Base-by-base conservation (phyloP, 345 rosid species). In the Limnanthes douglasii region DNA sequence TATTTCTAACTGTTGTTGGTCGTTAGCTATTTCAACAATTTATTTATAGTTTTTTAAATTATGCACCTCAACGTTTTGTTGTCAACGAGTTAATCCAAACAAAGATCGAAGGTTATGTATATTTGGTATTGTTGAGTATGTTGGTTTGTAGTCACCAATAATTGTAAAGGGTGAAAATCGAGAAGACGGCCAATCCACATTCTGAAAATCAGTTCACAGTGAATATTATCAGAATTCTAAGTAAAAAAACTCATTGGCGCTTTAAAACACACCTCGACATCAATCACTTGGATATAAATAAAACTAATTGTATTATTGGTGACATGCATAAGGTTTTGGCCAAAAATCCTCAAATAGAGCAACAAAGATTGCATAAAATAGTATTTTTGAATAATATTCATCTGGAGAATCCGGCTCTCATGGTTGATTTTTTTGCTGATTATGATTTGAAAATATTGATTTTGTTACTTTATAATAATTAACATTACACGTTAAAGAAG, bases 21-120 rank as follows among this genome's bases (percentile, higher is more conserved):
- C 85, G 98, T 31, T 96, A 85, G 99, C 77, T 92, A 50, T 65
- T 92, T 56, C 84, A 92, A 23, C 84, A 92, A 54, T 92, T 92
- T 48, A 88, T 92, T 41, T 92, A 94, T 13, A 85, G 99, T 62
- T 37, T 70, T 25, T 80, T 85, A 85, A 78, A 84, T 62, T 96
- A 92, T 32, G 82, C 96, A 28, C 80, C 96, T 18, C 75, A 76
- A 38, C 99, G 96, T 31, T 92, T 92, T 59, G 60, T 81, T 33
- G 18, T 67, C 66, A 85, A 85, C 20, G 99, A 92, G 47, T 85
- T 96, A 96, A 85, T 92, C 58, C 96, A 92, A 48, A 85, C 96
- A 33, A 92, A 75, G 66, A 92, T 92, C 31, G 76, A 81, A 66
- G 94, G 96, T 35, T 85, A 80, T 48, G 96, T 65, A 88, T 92